A percentile compares a stretch with the other conserved stretches of the same genome.
Conservation (phyloP, 768 basidiomycete genomes). For the Xerocomus brunneocitrinus region DNA sequence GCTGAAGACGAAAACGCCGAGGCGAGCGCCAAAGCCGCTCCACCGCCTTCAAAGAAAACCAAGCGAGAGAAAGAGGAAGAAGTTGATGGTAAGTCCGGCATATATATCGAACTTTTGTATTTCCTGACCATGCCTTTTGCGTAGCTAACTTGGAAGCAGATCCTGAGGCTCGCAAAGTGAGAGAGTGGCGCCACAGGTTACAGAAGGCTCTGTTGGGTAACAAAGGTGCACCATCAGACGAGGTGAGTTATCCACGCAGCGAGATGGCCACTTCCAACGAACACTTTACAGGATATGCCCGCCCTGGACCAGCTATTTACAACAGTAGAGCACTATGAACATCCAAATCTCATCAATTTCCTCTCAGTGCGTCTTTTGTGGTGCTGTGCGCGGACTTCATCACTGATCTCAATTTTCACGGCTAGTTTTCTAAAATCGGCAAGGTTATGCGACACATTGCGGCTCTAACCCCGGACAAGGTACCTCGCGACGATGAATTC, state of each 20-base stretch:
- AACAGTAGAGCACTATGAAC: conserved; percentile 69
- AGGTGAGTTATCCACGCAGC: conserved; percentile 40
- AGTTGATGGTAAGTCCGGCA: conserved; percentile 46
- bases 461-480: conserved; percentile 36
- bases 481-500: conserved; percentile 50
- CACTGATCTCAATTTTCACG: conserved; percentile 8
- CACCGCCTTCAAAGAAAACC: conserved; percentile 62
- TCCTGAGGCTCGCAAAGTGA: conserved; percentile 67
- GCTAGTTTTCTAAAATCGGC: conserved; percentile 45
- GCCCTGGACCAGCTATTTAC: conserved; percentile 66
- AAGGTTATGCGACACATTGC: conserved; percentile 63
- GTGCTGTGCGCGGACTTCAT: conserved; percentile 1
- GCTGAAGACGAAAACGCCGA: conserved; percentile 44
- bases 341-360: conserved; percentile 69
- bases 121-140: conserved; percentile 5
- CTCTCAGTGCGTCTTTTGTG: conserved; percentile 44
- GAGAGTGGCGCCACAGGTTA: conserved; percentile 88
- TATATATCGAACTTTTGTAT: neutral
- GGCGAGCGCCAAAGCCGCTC: conserved; percentile 50
- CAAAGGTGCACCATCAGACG: conserved; percentile 58
- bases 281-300: conserved; percentile 64
- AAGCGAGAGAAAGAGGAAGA: conserved; percentile 60
- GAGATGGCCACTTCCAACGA: conserved; percentile 6
- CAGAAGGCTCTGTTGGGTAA: conserved; percentile 81
- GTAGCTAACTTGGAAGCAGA: conserved; percentile 47